Evolutionary conservation across 106 monocot species (phyloP), one percentile per base, ranked within the genome.

Genomic region (Amphibolis antarctica): DNA sequence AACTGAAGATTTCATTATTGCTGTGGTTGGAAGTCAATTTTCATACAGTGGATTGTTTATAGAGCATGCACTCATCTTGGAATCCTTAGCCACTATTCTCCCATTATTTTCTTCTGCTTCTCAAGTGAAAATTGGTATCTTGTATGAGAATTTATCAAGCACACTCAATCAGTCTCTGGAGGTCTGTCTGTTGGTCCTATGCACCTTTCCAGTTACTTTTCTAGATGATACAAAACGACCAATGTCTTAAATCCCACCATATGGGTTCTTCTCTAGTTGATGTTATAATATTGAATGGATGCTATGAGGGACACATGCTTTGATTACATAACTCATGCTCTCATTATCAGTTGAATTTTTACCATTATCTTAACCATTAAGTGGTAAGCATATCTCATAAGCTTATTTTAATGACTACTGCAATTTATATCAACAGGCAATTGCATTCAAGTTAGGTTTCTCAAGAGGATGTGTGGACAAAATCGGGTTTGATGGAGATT

Each of bases 31-130:
- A 25, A 91, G 90, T 79, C 83, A 87, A 67, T 91, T 87, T 78
- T 79, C 75, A 48, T 98, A 91, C 58, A 91, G 87, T 65, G 96
- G 91, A 48, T 66, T 79, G 58, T 77, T 71, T 71, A 58, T 98
- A 30, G 96, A 98, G 69, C 78, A 82, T 67, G 82, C 85, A 17
- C 80, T 98, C 46, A 66, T 98, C 59, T 80, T 98, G 68, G 77
- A 85, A 77, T 82, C 85, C 57, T 67, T 98, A 53, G 47, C 72
- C 49, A 80, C 85, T 42, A 59, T 91, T 61, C 52, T 80, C 42
- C 65, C 76, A 27, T 52, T 77, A 25, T 72, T 85, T 58, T 70
- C 71, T 19, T 78, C 72, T 65, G 44, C 78, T 22, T 79, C 73
- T 78, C 51, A 53, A 3, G 24, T 98, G 64, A 98, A 87, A 79